Conservation (phyloP, 164 flowering plant genomes). For the Tetrastigma voinierianum region DNA sequence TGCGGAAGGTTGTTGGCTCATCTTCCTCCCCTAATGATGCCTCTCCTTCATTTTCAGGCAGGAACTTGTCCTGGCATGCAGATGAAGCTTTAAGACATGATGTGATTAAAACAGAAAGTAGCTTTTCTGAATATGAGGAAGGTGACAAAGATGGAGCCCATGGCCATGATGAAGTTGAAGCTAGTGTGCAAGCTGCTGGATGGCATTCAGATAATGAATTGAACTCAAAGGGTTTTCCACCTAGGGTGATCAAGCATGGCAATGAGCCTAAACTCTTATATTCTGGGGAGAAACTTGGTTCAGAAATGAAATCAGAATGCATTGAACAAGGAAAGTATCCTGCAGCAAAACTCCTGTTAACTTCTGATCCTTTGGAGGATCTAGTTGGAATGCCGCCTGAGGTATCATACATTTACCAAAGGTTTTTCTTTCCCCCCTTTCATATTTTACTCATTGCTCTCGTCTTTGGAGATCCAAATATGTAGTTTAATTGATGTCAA, state of each 20-base stretch:
- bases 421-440: not conserved
- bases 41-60: constrained; percentile 27
- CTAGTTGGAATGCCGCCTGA: constrained; percentile 86
- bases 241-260: constrained; percentile 47
- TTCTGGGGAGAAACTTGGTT: constrained; percentile 28
- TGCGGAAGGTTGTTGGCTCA: constrained; percentile 75
- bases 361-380: constrained; percentile 45
- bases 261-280: constrained; percentile 23
- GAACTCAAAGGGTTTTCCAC: constrained; percentile 57
- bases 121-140: constrained; percentile 75
- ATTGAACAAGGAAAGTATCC: constrained; percentile 21
- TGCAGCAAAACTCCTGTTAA: constrained; percentile 19
- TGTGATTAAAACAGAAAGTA: constrained; percentile 41
- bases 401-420: constrained; percentile 46
- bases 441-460: not conserved
- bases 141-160: constrained; percentile 44
- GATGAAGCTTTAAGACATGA: constrained; percentile 46
- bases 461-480: not conserved
- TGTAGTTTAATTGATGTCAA: too few species aligned
- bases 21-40: constrained; percentile 38
- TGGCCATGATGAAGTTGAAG: constrained; percentile 29
- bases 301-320: constrained; percentile 20
- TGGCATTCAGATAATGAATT: constrained; percentile 90
- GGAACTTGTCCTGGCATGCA: constrained; percentile 50
- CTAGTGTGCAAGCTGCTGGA: constrained; percentile 38